Evolutionary conservation across 805 yeast species (phyloP).

Genomic region (Alloascoidea hylecoeti): DNA sequence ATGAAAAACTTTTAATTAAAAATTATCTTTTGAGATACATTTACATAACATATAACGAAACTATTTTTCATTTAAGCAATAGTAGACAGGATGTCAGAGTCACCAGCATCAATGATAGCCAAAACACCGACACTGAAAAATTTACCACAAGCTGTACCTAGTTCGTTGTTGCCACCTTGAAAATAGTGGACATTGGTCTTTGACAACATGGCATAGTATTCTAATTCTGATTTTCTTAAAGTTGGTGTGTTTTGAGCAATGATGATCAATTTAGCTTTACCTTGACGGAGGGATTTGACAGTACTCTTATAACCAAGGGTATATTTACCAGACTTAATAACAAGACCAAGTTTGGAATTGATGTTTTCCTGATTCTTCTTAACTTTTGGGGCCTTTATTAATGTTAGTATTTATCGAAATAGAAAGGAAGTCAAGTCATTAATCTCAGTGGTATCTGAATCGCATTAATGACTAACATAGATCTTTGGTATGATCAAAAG

Average conservation of each 20-base stretch:
- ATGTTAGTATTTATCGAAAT: neutral
- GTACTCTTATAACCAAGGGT: conserved; percentile 99
- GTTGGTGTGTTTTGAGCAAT: conserved; percentile 99
- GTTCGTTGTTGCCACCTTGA: conserved; percentile 99
- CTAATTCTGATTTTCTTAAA: conserved; percentile 98
- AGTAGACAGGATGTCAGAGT: conserved; percentile 87
- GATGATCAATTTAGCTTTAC: conserved; percentile 96
- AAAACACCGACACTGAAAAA: conserved; percentile 99
- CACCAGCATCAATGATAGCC: conserved; percentile 97
- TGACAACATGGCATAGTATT: conserved; percentile 99
- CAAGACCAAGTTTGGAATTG: conserved; percentile 96
- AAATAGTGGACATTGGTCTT: conserved; percentile 96
- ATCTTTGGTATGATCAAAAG: no score
- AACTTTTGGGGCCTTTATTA: conserved; percentile 82
- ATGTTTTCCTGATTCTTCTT: conserved; percentile 85
- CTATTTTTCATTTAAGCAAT: no score
- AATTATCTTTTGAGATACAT: no score
- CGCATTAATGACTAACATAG: no score
- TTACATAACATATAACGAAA: no score
- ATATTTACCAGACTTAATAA: conserved; percentile 98
- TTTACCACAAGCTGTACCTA: conserved; percentile 99
- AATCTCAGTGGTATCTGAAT: neutral
- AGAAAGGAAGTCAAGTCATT: conserved; percentile 2
- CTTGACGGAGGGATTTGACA: conserved; percentile 95
- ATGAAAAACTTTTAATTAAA: no score